A percentile compares a stretch with the other conserved stretches of the same genome.
These are phyloP conservation scores for Hymenoscyphus scutula DNA, from an alignment of 2,329 filamentous ascomycete genomes.

Conservation along the genomic window DNA sequence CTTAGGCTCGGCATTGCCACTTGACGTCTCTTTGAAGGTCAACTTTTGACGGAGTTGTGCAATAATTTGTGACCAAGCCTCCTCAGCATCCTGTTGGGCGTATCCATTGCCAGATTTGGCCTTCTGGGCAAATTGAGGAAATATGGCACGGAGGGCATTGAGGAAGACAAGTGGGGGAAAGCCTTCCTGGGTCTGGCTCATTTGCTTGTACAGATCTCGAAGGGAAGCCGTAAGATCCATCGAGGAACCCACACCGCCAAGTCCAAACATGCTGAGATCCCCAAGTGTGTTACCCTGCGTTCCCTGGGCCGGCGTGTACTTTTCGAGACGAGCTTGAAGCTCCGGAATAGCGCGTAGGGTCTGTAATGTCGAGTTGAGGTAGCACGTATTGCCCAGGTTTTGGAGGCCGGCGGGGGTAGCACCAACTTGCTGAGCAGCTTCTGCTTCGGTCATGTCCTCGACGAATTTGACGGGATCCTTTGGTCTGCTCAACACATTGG, in stretches of 20 bases:
- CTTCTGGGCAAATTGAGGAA: slow-evolving; percentile 90
- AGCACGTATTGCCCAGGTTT: slow-evolving; percentile 97
- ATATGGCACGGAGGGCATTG: slow-evolving; percentile 71
- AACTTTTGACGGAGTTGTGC: slow-evolving; percentile 78
- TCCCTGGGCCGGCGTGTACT: slow-evolving; percentile 50
- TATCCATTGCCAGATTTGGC: slow-evolving; percentile 79
- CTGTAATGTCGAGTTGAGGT: slow-evolving; percentile 97
- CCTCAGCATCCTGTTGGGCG: slow-evolving; percentile 98
- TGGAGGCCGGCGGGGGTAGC: slow-evolving; percentile 84
- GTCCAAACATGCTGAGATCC: slow-evolving; percentile 46
- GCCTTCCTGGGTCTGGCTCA: slow-evolving; percentile 86
- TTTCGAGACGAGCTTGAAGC: slow-evolving; percentile 73
- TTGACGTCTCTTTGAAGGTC: slow-evolving; percentile 54
- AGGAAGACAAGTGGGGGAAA: slow-evolving; percentile 83
- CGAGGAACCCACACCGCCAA: slow-evolving; percentile 45
- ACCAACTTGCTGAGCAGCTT: slow-evolving; percentile 77
- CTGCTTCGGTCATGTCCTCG: slow-evolving; percentile 97
- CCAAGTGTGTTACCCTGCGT: slow-evolving; percentile 35
- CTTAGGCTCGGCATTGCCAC: slow-evolving; percentile 46
- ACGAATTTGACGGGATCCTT: slow-evolving; percentile 82
- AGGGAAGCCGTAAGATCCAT: slow-evolving; percentile 75
- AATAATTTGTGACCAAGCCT: slow-evolving; percentile 96
- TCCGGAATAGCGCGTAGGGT: slow-evolving; percentile 85
- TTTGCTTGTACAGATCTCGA: slow-evolving; percentile 80
- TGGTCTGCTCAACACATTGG: slow-evolving; percentile 63